A percentile compares a stretch with the other conserved stretches of the same genome.
Conservation (phyloP, 2,329 filamentous ascomycete species). For the Trichoderma endophyticum region DNA sequence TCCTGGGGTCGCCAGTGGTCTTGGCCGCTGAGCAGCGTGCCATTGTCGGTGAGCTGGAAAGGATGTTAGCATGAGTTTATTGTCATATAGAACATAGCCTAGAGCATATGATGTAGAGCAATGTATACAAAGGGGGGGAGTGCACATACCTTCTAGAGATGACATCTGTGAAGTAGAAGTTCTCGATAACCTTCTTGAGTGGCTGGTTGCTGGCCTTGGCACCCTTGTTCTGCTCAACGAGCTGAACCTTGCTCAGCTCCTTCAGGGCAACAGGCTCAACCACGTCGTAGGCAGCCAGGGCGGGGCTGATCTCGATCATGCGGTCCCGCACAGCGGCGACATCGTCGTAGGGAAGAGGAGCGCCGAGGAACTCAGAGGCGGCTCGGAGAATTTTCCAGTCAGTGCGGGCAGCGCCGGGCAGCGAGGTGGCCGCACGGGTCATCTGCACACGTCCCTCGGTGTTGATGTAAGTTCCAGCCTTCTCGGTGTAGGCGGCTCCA, state of each 20-base stretch:
- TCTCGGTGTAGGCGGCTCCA: conserved; percentile 94
- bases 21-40: conserved; percentile 94
- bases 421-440: conserved; percentile 81
- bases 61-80: conserved; percentile 24
- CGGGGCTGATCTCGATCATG: conserved; percentile 92
- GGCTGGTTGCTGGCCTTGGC: conserved; percentile 67
- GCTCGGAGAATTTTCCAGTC: conserved; percentile 99
- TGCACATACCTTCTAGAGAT: conserved; percentile 84
- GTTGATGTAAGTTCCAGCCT: conserved; percentile 94
- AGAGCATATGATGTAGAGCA: neutral
- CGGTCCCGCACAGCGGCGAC: conserved; percentile 84
- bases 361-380: conserved; percentile 83
- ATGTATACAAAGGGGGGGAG: neutral
- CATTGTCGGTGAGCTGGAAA: conserved; percentile 89
- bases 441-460: conserved; percentile 96
- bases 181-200: conserved; percentile 81
- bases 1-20: conserved; percentile 73
- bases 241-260: conserved; percentile 83
- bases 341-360: conserved; percentile 87
- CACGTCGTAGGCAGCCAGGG: conserved; percentile 84
- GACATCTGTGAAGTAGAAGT: conserved; percentile 98
- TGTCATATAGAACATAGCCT: neutral
- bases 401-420: conserved; percentile 85
- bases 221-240: conserved; percentile 95
- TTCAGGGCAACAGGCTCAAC: conserved; percentile 75